Conservation (phyloP, 176 grass and related monocot genomes). For the Phoenix dactylifera region DNA sequence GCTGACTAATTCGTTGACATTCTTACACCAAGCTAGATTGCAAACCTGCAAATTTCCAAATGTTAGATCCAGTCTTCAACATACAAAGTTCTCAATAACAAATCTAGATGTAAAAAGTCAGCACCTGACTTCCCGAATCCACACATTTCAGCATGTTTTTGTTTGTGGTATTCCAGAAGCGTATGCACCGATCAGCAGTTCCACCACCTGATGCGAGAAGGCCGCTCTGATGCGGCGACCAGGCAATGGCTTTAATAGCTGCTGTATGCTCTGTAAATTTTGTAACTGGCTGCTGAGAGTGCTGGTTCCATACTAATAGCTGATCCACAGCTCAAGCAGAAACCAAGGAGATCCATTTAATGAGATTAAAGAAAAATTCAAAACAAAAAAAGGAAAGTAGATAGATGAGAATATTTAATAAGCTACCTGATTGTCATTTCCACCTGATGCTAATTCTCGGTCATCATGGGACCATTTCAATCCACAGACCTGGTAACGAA, state of each 20-base stretch:
- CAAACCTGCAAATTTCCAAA: conserved; percentile 47
- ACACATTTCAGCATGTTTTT: conserved; percentile 77
- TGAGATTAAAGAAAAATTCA: too few species aligned
- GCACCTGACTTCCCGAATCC: conserved; percentile 87
- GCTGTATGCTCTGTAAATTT: conserved; percentile 81
- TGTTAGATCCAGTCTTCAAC: too few species aligned
- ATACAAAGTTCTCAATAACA: too few species aligned
- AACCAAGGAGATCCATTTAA: too few species aligned
- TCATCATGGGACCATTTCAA: conserved; percentile 97
- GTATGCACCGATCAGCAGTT: conserved; percentile 87
- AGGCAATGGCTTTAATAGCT: conserved; percentile 88
- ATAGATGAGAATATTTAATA: too few species aligned
- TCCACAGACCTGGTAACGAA: conserved; percentile 57
- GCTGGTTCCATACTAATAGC: conserved; percentile 90
- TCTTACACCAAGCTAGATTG: conserved; percentile 97
- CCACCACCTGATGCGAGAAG: conserved; percentile 94
- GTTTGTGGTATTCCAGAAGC: conserved; percentile 89
- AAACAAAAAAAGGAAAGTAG: too few species aligned
- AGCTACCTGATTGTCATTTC: conserved; percentile 75
- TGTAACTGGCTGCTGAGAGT: conserved; percentile 67
- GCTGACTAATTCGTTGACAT: conserved; percentile 89
- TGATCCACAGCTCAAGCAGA: conserved; percentile 15
- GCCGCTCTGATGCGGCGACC: conserved; percentile 90
- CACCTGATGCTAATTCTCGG: conserved; percentile 86
- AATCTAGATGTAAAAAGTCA: background rate